phyloP scores from a whole-genome alignment of 2,329 filamentous ascomycete species.

The Microsporum canis region DNA sequence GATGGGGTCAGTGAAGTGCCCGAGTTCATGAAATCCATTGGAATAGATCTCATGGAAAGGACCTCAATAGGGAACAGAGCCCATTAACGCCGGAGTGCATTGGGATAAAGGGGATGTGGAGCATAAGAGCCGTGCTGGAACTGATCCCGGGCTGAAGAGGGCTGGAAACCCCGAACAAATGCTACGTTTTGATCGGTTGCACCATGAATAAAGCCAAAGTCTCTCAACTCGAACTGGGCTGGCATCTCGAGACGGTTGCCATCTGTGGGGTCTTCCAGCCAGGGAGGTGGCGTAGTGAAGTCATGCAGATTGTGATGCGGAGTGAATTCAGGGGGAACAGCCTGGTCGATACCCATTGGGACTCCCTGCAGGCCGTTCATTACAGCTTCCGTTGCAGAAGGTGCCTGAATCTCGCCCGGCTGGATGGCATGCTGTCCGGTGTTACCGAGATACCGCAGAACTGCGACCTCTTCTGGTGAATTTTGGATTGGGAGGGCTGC shows the following conservation, averaged over 20 bases:
- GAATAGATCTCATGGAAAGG: background rate
- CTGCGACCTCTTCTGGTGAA: background rate
- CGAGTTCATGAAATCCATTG: background rate
- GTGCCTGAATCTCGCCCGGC: background rate
- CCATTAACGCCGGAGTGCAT: background rate
- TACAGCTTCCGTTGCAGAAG: background rate
- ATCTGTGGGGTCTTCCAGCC: background rate
- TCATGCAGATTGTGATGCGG: background rate
- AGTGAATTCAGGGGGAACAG: background rate
- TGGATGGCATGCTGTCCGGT: background rate
- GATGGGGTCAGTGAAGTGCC: background rate
- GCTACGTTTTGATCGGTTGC: background rate
- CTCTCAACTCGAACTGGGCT: background rate
- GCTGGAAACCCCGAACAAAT: background rate
- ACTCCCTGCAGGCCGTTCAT: background rate
- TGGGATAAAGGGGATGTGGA: background rate
- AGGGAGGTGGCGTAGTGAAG: background rate
- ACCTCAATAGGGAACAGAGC: no score
- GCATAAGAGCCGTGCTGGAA: background rate
- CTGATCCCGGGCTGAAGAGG: background rate
- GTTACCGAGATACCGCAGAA: background rate
- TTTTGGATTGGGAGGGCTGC: background rate
- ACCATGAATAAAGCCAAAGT: background rate
- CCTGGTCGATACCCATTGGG: background rate
- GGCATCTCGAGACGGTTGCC: background rate